Evolutionary conservation across 1,139 yeast species (phyloP).

Genomic region (Candida labiduridarum): DNA sequence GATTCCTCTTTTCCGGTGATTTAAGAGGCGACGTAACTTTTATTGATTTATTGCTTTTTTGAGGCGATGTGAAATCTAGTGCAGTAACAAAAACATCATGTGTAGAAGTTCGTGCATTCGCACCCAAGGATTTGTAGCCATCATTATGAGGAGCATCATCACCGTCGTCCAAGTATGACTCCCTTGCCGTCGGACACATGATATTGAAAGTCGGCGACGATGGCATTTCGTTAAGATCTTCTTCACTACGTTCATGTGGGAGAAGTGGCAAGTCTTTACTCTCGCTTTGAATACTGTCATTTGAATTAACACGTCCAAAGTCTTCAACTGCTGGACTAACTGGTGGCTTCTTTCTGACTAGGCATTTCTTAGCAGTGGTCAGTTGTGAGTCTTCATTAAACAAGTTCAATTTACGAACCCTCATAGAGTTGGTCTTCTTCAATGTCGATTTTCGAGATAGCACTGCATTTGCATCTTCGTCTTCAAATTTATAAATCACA

Average conservation of each 20-base stretch:
- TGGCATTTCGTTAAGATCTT: constrained; percentile 1
- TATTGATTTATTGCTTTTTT: constrained; percentile 9
- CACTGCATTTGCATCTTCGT: constrained; percentile 26
- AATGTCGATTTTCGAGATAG: constrained; percentile 45
- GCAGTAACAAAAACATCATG: constrained; percentile 47
- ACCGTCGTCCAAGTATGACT: constrained; percentile 20
- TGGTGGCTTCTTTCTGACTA: constrained; percentile 11
- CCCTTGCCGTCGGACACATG: constrained; percentile 13
- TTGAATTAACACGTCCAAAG: constrained; percentile 3
- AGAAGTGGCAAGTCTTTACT: constrained; percentile 9
- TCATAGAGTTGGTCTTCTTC: constrained; percentile 44
- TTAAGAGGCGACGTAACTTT: constrained; percentile 2
- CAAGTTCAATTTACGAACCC: constrained; percentile 45
- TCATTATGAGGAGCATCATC: constrained; percentile 1
- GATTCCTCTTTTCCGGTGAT: constrained; percentile 7
- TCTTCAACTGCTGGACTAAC: constrained; percentile 8
- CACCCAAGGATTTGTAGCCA: constrained; percentile 16
- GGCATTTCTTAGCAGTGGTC: constrained; percentile 1
- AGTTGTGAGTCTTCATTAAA: constrained; percentile 23
- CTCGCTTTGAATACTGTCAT: neutral
- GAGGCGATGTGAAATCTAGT: constrained; percentile 27
- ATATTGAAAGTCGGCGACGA: constrained; percentile 6
- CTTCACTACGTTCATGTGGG: constrained; percentile 11
- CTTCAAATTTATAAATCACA: constrained; percentile 35
- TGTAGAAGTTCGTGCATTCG: constrained; percentile 21